Evolutionary conservation across 805 yeast species (phyloP), one percentile per base, ranked within the genome.

Genomic region (Metschnikowia similis): DNA sequence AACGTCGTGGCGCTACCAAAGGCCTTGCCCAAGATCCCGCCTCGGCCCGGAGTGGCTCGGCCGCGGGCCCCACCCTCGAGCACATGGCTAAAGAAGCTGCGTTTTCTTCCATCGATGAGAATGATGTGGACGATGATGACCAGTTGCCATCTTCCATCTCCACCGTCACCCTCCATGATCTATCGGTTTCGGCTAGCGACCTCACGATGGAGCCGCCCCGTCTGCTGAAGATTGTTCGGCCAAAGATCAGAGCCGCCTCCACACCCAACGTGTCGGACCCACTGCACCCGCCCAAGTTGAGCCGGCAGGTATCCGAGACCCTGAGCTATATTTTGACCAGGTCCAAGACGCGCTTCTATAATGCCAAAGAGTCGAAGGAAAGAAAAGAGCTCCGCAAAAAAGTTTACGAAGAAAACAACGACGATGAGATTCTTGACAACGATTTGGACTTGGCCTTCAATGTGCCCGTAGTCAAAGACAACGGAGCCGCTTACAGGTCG

Each of bases 361-460:
- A 63, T 48, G 62, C 70, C 4, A 59, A 65, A 45, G 75, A 72
- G 53, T 61, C 67, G n/a, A 74, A 71, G 53, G 71, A 66, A 44
- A 57, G 77, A 41, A 63, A 67, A 54, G 64, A 62, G 48, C 56
- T 66, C 21, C 62, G 75, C 10, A 72, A 72, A 55, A 67, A 73
- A 54, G 58, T 59, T 32, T 73, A 71, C 50, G 78, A 73, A 46
- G 76, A 72, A 16, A 64, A 69, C 54, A 72, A 70, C 42, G 64
- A 66, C 53, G 77, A 72, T 45, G 74, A 69, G 34, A 66, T 72
- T 28, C 53, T 70, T 30, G 53, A 65, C 10, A 66, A 67, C 50
- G 76, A 72, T 52, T 53, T 71, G 45, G 73, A 70, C 47, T 59
- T 72, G 43, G 72, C 71, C 10, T 73, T 74, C 55, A 74, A 74